phyloP scores from a whole-genome alignment of 2,329 filamentous ascomycete species.

The Fusarium marasasianum region DNA sequence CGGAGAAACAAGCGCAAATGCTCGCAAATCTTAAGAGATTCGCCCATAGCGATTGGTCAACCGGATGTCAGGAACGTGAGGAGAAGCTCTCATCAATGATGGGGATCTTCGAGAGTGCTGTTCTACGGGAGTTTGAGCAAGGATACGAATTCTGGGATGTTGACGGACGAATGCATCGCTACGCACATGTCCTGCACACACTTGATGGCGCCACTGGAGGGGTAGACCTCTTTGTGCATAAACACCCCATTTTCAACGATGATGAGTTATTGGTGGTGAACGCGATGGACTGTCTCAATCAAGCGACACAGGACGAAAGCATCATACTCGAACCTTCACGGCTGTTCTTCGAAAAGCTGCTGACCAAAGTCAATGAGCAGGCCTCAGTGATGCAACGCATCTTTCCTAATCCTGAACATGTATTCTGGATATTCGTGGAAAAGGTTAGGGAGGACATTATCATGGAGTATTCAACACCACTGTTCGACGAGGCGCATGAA shows the following conservation, averaged over 20 bases:
- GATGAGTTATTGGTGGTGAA: slow-evolving; percentile 72
- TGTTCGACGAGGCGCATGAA: slow-evolving; percentile 89
- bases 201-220: slow-evolving; percentile 83
- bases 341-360: slow-evolving; percentile 79
- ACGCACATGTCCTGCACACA: slow-evolving; percentile 83
- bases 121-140: slow-evolving; percentile 90
- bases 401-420: slow-evolving; percentile 75
- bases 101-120: slow-evolving; percentile 88
- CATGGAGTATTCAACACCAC: slow-evolving; percentile 82
- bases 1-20: slow-evolving; percentile 90
- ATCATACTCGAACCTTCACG: slow-evolving; percentile 84
- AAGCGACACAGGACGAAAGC: slow-evolving; percentile 65
- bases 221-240: slow-evolving; percentile 87
- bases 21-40: slow-evolving; percentile 83
- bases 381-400: slow-evolving; percentile 80
- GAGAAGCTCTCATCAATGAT: slow-evolving; percentile 79
- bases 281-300: slow-evolving; percentile 83
- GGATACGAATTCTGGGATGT: slow-evolving; percentile 91
- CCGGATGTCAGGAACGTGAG: slow-evolving; percentile 76
- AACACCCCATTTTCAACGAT: slow-evolving; percentile 84
- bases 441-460: slow-evolving; percentile 86
- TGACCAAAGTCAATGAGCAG: slow-evolving; percentile 84
- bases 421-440: slow-evolving; percentile 82
- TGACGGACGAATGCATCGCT: slow-evolving; percentile 87
- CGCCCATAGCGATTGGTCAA: slow-evolving; percentile 79